Evolutionary conservation across 164 flowering plant genomes (phyloP).

Genomic region (Litsea cubeba): DNA sequence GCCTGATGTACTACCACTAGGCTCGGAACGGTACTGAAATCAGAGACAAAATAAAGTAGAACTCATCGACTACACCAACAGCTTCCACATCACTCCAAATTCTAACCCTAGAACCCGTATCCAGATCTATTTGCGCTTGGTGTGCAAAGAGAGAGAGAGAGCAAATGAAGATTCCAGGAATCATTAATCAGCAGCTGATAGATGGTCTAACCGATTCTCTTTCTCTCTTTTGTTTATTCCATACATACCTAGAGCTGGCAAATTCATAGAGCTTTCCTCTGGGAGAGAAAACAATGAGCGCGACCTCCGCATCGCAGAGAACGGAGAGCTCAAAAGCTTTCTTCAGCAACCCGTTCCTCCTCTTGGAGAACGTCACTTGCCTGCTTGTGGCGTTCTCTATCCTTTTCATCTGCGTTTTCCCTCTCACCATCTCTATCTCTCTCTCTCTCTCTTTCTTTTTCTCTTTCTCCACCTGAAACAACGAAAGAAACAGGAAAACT

Average conservation of each 20-base stretch:
- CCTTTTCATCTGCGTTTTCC: slow-evolving; percentile 9
- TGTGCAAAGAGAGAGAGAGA: background rate
- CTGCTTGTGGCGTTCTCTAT: slow-evolving; percentile 9
- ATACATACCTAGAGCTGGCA: slow-evolving; percentile 6
- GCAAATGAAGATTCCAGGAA: background rate
- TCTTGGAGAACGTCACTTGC: slow-evolving; percentile 9
- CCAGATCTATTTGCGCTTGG: background rate
- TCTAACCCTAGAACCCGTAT: background rate
- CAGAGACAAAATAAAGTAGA: too few species aligned
- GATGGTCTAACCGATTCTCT: background rate
- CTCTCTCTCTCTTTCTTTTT: background rate
- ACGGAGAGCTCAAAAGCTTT: slow-evolving; percentile 11
- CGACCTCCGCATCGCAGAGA: slow-evolving; percentile 10
- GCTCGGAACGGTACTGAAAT: too few species aligned
- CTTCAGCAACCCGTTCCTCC: slow-evolving; percentile 6
- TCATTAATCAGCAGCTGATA: background rate
- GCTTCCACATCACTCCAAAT: background rate
- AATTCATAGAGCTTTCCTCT: slow-evolving; percentile 6
- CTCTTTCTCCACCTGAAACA: background rate
- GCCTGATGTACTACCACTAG: too few species aligned
- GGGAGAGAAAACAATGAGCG: slow-evolving; percentile 5
- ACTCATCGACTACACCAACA: too few species aligned
- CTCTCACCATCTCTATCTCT: slow-evolving; percentile 8
- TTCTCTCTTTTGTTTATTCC: too few species aligned
- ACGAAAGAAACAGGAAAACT: background rate